phyloP scores from a whole-genome alignment of 2,329 filamentous ascomycete genomes.

The Monilinia fructigena region DNA sequence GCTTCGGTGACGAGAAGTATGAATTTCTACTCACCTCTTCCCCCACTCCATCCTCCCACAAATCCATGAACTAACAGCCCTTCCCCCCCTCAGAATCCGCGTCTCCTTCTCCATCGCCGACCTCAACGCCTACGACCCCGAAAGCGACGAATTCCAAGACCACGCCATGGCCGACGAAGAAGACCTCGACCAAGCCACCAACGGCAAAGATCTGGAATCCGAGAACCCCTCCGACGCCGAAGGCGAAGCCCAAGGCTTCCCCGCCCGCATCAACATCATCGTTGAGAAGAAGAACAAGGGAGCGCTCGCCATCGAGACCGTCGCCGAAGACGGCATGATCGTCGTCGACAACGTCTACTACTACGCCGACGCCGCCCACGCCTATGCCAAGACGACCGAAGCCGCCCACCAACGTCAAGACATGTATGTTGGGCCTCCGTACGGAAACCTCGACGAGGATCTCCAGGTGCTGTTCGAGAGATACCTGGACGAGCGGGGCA shows the following conservation, averaged over 20 bases:
- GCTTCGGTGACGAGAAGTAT: slow-evolving; percentile 85
- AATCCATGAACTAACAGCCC: neutral
- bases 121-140: slow-evolving; percentile 64
- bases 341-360: slow-evolving; percentile 89
- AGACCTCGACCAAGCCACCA: slow-evolving; percentile 43
- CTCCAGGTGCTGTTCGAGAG: slow-evolving; percentile 88
- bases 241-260: slow-evolving; percentile 59
- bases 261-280: slow-evolving; percentile 79
- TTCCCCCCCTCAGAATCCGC: slow-evolving; percentile 56
- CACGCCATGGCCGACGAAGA: slow-evolving; percentile 54
- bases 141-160: slow-evolving; percentile 55
- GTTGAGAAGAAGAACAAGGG: slow-evolving; percentile 86
- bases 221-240: slow-evolving; percentile 55
- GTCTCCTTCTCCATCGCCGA: slow-evolving; percentile 84
- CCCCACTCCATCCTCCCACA: slow-evolving; percentile 37
- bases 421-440: slow-evolving; percentile 86
- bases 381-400: slow-evolving; percentile 73
- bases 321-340: slow-evolving; percentile 82
- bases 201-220: slow-evolving; percentile 55
- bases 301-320: slow-evolving; percentile 81
- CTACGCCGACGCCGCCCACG: slow-evolving; percentile 75
- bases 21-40: slow-evolving; percentile 34
- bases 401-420: slow-evolving; percentile 72
- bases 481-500: slow-evolving; percentile 91
- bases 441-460: slow-evolving; percentile 93